A percentile compares a stretch with the other conserved stretches of the same genome.
Evolutionary conservation across 208 protist species (phyloP).

Genomic region (Naegleria fowleri): DNA sequence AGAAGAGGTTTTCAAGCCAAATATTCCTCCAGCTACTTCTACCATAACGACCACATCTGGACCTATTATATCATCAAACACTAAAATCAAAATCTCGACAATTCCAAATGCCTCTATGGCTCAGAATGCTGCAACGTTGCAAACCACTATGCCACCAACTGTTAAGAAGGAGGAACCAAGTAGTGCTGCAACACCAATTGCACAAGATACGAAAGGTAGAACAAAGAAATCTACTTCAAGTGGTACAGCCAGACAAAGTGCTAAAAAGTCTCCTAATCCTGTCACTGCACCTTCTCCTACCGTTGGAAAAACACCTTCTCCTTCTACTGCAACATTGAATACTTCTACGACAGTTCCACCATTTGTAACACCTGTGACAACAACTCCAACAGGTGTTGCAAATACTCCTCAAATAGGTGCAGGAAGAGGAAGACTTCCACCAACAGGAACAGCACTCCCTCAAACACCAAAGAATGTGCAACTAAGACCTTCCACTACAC

Average conservation of each 20-base stretch:
- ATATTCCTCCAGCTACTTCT: not conserved
- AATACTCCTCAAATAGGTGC: not conserved
- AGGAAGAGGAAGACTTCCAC: not conserved
- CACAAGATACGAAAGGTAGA: not conserved
- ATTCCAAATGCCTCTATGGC: not conserved
- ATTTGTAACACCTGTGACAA: not conserved
- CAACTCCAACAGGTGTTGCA: not conserved
- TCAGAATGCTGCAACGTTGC: too few relatives aligned
- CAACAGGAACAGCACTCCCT: not conserved
- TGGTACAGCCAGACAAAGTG: not conserved
- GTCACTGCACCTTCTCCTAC: not conserved
- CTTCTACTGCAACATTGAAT: not conserved
- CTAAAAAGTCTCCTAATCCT: not conserved
- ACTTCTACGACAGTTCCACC: not conserved
- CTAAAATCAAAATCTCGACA: not conserved
- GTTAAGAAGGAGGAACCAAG: not conserved
- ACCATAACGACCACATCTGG: not conserved
- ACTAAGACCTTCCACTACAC: not conserved
- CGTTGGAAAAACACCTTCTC: not conserved
- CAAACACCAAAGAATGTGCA: not conserved
- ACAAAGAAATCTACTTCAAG: not conserved
- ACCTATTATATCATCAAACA: not conserved
- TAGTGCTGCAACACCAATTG: not conserved
- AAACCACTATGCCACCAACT: too few relatives aligned
- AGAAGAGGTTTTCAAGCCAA: not conserved